These are phyloP conservation scores for Monosporascus sp. DNA, from an alignment of 2,329 filamentous ascomycete genomes.

Conservation along the genomic window DNA sequence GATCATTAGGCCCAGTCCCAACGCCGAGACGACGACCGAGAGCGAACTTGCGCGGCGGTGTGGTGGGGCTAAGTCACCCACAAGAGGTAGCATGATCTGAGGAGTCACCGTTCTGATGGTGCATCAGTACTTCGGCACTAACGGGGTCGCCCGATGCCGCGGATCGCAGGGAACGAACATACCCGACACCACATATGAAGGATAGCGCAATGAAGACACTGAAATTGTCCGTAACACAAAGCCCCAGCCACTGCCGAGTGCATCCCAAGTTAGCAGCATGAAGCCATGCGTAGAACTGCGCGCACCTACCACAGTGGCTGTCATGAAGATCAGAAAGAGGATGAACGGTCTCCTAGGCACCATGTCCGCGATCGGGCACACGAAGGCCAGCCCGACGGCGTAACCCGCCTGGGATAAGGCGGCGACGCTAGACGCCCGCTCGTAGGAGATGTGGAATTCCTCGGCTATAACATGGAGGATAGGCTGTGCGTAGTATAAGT, in stretches of 20 bases:
- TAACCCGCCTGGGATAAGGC: slow-evolving; percentile 66
- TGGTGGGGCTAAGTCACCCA: slow-evolving; percentile 61
- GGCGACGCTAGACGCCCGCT: slow-evolving; percentile 51
- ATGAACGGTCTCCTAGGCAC: slow-evolving; percentile 57
- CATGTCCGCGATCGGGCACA: slow-evolving; percentile 61
- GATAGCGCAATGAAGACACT: slow-evolving; percentile 55
- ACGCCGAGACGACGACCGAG: slow-evolving; percentile 59
- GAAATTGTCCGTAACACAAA: slow-evolving; percentile 57
- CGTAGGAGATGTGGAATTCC: slow-evolving; percentile 58
- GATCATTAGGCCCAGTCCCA: slow-evolving; percentile 60
- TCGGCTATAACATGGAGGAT: slow-evolving; percentile 60
- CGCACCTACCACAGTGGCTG: slow-evolving; percentile 52
- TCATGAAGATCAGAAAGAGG: slow-evolving; percentile 53
- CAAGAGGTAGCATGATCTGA: slow-evolving; percentile 63
- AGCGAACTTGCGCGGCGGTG: slow-evolving; percentile 56
- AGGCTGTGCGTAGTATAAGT: slow-evolving; percentile 65
- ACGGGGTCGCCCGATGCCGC: no score
- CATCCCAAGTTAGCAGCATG: not conserved
- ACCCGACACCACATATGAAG: slow-evolving; percentile 49
- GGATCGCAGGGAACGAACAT: slow-evolving; percentile 2
- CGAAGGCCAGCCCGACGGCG: slow-evolving; percentile 57
- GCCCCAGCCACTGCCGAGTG: slow-evolving; percentile 44
- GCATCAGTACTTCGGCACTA: slow-evolving; percentile 28
- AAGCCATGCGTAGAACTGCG: not conserved
- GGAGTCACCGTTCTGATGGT: slow-evolving; percentile 25